Evolutionary conservation across 139 green algal species (phyloP), one percentile per base, ranked within the genome.

Genomic region (Trebouxia sp.): DNA sequence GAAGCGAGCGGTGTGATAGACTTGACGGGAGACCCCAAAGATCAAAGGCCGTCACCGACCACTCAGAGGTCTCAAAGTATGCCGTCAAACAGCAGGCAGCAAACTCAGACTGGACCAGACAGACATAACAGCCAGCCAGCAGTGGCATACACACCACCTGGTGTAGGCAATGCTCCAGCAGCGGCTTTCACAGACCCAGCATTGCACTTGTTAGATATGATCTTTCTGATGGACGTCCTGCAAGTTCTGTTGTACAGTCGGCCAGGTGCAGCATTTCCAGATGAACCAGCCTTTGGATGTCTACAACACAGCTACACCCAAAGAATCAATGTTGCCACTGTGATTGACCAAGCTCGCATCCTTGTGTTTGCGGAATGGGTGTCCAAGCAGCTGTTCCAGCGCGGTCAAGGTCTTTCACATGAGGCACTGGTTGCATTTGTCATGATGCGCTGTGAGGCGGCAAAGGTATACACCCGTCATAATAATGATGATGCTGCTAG

Each of bases 311-410:
- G 43, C 8, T 72, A 45, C 10, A n/a, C 43, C 15, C 62, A 28
- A 4, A 11, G 12, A 6, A 22, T 72, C 5, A 26, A 17, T 43
- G 32, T 30, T 6, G 37, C 32, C 14, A 32, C 42, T 45, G 62
- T 35, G n/a, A 15, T 41, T 9, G n/a, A 72, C 5, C 62, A 72
- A 8, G 62, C 14, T 1, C 62, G 62, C 35, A 22, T 72, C 32
- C 62, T 72, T 42, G 62, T 72, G 5, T 72, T 42, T 15, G 20
- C 43, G 32, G 62, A 72, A 26, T 72, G 62, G 62, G 32, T 72
- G 9, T 45, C 62, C 42, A 17, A 45, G 20, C 24, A 8, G 10
- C 32, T 72, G 62, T 45, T 42, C 11, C 62, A 72, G 35, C 35
- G 32, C 43, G 62, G 62, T 12, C 37, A 30, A 17, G 6, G 20